phyloP scores from a whole-genome alignment of 495 filamentous ascomycete species.

The Neurospora sp. region DNA sequence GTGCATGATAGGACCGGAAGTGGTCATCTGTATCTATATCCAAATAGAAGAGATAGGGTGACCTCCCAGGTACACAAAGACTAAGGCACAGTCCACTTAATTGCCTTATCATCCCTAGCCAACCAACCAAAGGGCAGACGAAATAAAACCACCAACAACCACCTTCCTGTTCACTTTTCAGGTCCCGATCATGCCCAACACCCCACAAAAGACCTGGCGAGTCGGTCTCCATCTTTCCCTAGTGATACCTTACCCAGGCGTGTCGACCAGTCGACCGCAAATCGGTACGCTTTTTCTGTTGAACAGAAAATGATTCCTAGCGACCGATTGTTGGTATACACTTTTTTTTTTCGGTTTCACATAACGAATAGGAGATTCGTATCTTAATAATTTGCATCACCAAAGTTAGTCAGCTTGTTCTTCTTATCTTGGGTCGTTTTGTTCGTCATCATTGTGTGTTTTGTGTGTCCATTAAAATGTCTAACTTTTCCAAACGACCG shows the following conservation, averaged over 20 bases:
- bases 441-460: background rate
- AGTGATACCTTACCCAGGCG: background rate
- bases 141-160: background rate
- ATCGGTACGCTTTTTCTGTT: background rate
- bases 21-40: background rate
- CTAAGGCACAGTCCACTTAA: background rate
- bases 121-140: background rate
- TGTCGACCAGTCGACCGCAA: background rate
- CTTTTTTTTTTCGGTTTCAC: conserved; percentile 15
- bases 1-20: background rate
- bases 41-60: background rate
- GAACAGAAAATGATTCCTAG: background rate
- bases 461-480: background rate
- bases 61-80: background rate
- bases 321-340: background rate
- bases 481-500: background rate
- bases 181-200: background rate
- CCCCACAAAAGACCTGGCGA: background rate
- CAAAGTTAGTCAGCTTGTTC: conserved; percentile 11
- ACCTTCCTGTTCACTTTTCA: background rate
- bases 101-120: background rate
- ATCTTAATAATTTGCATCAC: conserved; percentile 21
- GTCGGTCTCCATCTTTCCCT: background rate
- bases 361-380: conserved; percentile 44
- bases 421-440: background rate